Conservation (phyloP, 352 stramenopile genomes). For the Phytopythium chamaehyphon region DNA sequence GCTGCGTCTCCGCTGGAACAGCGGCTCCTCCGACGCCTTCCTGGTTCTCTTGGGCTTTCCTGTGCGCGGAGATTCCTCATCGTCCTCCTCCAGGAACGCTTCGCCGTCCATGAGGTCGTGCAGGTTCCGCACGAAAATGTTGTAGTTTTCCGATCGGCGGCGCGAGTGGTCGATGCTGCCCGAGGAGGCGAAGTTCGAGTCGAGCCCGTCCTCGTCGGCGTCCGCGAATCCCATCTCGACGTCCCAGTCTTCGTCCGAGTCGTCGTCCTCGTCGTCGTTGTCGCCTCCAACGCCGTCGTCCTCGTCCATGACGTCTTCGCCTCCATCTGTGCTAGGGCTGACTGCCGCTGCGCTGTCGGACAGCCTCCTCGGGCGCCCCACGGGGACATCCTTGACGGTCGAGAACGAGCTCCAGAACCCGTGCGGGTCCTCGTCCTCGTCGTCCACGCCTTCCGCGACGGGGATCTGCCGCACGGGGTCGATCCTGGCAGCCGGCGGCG, state of each 20-base stretch:
- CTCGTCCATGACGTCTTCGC: slow-evolving; percentile 1
- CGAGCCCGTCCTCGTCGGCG: slow-evolving; percentile 10
- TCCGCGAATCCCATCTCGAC: slow-evolving; percentile 74
- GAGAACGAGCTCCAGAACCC: slow-evolving; percentile 12
- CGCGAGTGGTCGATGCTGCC: slow-evolving; percentile 57
- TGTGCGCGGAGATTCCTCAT: slow-evolving; percentile 15
- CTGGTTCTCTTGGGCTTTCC: slow-evolving; percentile 8
- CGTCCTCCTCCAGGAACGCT: slow-evolving; percentile 48
- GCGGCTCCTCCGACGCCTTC: slow-evolving; percentile 43
- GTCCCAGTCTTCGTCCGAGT: slow-evolving; percentile 71
- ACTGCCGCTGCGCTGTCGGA: not conserved
- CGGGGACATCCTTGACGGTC: slow-evolving; percentile 8
- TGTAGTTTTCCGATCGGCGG: slow-evolving; percentile 69
- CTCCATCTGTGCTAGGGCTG: not conserved
- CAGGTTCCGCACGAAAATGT: slow-evolving; percentile 76
- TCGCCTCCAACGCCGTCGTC: slow-evolving; percentile 3
- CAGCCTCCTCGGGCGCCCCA: slow-evolving; percentile 1
- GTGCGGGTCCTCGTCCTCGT: slow-evolving; percentile 12
- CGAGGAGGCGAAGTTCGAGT: slow-evolving; percentile 14
- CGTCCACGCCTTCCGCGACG: slow-evolving; percentile 10
- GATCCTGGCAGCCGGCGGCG: not conserved
- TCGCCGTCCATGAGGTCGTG: slow-evolving; percentile 79
- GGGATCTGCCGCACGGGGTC: slow-evolving; percentile 1
- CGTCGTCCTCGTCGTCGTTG: slow-evolving; percentile 15
- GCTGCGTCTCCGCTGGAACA: slow-evolving; percentile 54